These are phyloP conservation scores for Mrakia hoshinonis DNA, from an alignment of 768 basidiomycete species.

Conservation along the genomic window DNA sequence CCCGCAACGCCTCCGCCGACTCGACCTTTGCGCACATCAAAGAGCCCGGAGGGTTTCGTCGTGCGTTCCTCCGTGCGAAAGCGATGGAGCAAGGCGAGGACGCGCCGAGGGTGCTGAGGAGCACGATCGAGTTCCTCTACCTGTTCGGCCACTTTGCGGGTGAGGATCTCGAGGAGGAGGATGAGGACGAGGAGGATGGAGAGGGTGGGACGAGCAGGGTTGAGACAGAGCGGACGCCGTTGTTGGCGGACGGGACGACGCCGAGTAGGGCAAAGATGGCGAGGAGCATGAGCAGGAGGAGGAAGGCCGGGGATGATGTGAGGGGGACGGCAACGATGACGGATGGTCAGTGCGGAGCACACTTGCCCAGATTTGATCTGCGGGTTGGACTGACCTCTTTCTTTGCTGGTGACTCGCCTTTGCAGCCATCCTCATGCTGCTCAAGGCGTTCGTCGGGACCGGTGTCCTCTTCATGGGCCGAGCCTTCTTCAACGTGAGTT, in stretches of 20 bases:
- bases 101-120: slow-evolving; percentile 56
- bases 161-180: slow-evolving; percentile 75
- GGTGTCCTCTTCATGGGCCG: slow-evolving; percentile 83
- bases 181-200: slow-evolving; percentile 61
- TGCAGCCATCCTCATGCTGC: slow-evolving; percentile 25
- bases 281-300: slow-evolving; percentile 11
- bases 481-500: slow-evolving; percentile 67
- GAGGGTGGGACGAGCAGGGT: slow-evolving; percentile 33
- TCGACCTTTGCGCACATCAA: slow-evolving; percentile 87
- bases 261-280: slow-evolving; percentile 10
- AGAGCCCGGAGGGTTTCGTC: slow-evolving; percentile 87
- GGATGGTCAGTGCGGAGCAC: slow-evolving; percentile 6
- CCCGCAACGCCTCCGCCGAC: slow-evolving; percentile 42
- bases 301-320: slow-evolving; percentile 19
- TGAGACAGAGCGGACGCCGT: slow-evolving; percentile 35
- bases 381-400: neutral
- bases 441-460: slow-evolving; percentile 29
- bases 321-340: slow-evolving; percentile 26
- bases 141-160: slow-evolving; percentile 95
- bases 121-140: slow-evolving; percentile 89
- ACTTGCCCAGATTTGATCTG: neutral
- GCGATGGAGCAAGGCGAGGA: slow-evolving; percentile 59
- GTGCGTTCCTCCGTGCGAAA: slow-evolving; percentile 71
- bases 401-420: no score
- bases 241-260: slow-evolving; percentile 27